Evolutionary conservation across 164 flowering plant genomes (phyloP).

Genomic region (Litsea cubeba): DNA sequence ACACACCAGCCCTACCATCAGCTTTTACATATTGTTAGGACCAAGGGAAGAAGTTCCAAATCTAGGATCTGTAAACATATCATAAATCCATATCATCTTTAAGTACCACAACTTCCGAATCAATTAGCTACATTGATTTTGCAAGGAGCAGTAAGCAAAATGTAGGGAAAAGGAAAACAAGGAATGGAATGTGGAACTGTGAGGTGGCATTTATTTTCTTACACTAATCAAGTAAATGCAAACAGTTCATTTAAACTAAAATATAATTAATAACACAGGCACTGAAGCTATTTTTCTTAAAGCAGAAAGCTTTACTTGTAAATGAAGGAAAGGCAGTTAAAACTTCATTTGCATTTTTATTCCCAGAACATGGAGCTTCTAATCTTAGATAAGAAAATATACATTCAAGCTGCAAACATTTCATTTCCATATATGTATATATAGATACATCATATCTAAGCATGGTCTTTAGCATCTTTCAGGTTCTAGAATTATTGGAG

Average conservation of each 20-base stretch:
- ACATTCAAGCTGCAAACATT: not conserved
- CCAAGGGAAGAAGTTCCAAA: not conserved
- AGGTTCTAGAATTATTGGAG: not conserved
- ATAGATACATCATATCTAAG: not conserved
- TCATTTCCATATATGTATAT: not conserved
- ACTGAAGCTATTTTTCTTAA: too few species aligned
- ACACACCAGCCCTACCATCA: not conserved
- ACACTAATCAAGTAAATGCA: not conserved
- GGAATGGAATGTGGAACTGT: not conserved
- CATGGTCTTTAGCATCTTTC: not conserved
- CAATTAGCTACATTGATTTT: not conserved
- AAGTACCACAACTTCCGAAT: not conserved
- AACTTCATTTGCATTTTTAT: not conserved
- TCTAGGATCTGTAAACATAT: not conserved
- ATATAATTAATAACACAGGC: too few species aligned
- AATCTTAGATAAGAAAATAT: not conserved
- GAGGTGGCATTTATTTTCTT: not conserved
- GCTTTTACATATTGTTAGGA: not conserved
- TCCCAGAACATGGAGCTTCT: not conserved
- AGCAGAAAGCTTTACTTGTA: not conserved
- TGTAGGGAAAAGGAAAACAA: not conserved
- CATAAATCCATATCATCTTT: not conserved
- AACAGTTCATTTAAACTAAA: not conserved
- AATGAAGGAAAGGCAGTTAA: not conserved
- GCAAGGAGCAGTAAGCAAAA: not conserved